These are phyloP conservation scores for Trichocladium uniseriatum DNA, from an alignment of 495 filamentous ascomycete genomes.

Conservation along the genomic window DNA sequence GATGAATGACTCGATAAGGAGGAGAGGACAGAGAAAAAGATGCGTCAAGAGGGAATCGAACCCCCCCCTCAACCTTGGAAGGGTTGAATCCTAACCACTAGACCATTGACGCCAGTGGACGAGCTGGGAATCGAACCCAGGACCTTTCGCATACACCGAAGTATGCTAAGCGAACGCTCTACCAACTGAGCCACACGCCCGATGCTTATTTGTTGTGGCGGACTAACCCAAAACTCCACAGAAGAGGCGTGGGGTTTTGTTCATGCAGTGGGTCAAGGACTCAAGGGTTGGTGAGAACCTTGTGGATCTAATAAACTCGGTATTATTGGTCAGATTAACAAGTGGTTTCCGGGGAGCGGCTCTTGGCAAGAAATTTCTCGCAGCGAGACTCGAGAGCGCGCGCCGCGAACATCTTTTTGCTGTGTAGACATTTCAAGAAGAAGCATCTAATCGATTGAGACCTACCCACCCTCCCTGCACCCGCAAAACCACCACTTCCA, in stretches of 20 bases:
- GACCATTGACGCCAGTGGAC: conserved; percentile 16
- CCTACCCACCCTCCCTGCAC: not conserved
- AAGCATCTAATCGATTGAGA: too few species aligned
- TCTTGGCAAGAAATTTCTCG: conserved; percentile 8
- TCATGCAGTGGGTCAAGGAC: not conserved
- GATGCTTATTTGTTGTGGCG: not conserved
- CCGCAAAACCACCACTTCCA: not conserved
- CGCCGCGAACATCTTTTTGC: too few species aligned
- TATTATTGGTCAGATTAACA: too few species aligned
- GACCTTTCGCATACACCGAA: conserved; percentile 12
- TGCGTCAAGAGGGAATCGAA: conserved; percentile 19
- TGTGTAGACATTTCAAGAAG: too few species aligned
- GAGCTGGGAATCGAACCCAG: conserved; percentile 20
- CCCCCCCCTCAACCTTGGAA: conserved; percentile 19
- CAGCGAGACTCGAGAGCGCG: not conserved
- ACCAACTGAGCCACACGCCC: conserved; percentile 18
- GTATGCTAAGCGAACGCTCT: conserved; percentile 13
- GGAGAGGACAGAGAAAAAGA: not conserved
- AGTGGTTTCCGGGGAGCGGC: too few species aligned
- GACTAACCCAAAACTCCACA: not conserved
- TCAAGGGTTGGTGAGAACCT: too few species aligned
- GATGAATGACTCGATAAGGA: not conserved
- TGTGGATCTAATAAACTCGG: too few species aligned
- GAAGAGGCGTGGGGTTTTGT: not conserved
- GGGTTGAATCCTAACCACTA: conserved; percentile 19